Conservation (phyloP, 176 grass and related monocot genomes). For the Cenchrus fungigraminus region DNA sequence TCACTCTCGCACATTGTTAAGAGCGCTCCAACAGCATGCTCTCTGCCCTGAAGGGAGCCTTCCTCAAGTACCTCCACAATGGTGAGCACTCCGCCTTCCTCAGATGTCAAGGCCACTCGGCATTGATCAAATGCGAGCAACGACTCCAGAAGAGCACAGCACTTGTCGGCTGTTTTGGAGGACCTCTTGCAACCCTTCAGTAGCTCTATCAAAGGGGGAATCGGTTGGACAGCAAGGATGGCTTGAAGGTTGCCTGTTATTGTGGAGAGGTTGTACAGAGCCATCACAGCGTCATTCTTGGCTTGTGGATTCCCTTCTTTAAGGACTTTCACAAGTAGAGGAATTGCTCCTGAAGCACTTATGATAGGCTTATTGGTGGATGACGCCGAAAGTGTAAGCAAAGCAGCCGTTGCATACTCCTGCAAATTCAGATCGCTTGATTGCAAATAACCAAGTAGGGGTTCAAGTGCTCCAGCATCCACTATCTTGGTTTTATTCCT, state of each 20-base stretch:
- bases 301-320: slow-evolving; percentile 79
- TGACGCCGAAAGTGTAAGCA: slow-evolving; percentile 91
- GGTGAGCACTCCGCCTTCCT: slow-evolving; percentile 75
- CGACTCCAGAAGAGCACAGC: slow-evolving; percentile 84
- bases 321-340: slow-evolving; percentile 76
- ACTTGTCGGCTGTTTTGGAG: slow-evolving; percentile 77
- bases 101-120: slow-evolving; percentile 55
- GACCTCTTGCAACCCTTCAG: slow-evolving; percentile 72
- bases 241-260: slow-evolving; percentile 58
- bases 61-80: slow-evolving; percentile 91
- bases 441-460: slow-evolving; percentile 70
- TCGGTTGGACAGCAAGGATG: slow-evolving; percentile 67
- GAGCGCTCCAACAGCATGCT: slow-evolving; percentile 77
- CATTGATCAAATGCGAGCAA: slow-evolving; percentile 73
- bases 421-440: slow-evolving; percentile 72
- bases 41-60: slow-evolving; percentile 75
- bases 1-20: slow-evolving; percentile 80
- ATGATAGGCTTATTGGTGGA: slow-evolving; percentile 70
- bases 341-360: slow-evolving; percentile 69
- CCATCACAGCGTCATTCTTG: slow-evolving; percentile 75
- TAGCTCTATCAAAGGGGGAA: slow-evolving; percentile 64
- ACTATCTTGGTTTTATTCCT: slow-evolving; percentile 95
- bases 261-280: slow-evolving; percentile 91
- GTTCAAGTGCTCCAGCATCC: slow-evolving; percentile 68
- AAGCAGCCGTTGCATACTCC: slow-evolving; percentile 82